Evolutionary conservation across 495 filamentous ascomycete species (phyloP).

Genomic region (Pseudevernia furfuracea): DNA sequence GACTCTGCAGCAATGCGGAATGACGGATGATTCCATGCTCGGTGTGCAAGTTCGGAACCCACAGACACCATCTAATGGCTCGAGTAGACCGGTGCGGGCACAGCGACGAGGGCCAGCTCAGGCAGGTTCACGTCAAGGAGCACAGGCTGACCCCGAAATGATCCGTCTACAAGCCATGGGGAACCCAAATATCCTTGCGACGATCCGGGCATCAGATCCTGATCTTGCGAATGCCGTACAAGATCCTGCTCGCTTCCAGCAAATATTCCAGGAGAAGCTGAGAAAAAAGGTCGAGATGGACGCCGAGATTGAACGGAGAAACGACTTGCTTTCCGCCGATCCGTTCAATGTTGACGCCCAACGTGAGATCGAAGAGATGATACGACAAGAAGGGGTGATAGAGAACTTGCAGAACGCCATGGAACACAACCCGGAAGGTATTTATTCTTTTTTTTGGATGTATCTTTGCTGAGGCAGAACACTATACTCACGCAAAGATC

Average conservation of each 20-base stretch:
- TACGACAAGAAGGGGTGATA: slow-evolving; percentile 83
- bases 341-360: slow-evolving; percentile 89
- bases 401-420: slow-evolving; percentile 93
- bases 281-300: slow-evolving; percentile 61
- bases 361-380: slow-evolving; percentile 91
- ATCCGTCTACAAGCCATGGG: slow-evolving; percentile 76
- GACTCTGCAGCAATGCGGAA: slow-evolving; percentile 72
- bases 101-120: slow-evolving; percentile 16
- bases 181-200: slow-evolving; percentile 60
- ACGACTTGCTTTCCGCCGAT: slow-evolving; percentile 75
- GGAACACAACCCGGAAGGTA: slow-evolving; percentile 95
- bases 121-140: slow-evolving; percentile 28
- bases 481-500: slow-evolving; percentile 23
- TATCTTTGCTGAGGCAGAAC: background rate
- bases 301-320: slow-evolving; percentile 68
- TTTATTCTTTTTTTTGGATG: slow-evolving; percentile 21
- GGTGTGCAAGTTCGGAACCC: slow-evolving; percentile 60
- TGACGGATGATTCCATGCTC: slow-evolving; percentile 88
- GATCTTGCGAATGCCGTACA: slow-evolving; percentile 71
- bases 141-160: slow-evolving; percentile 63
- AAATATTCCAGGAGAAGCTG: slow-evolving; percentile 56
- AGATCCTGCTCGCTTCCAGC: slow-evolving; percentile 65
- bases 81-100: slow-evolving; percentile 11
- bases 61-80: slow-evolving; percentile 10
- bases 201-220: slow-evolving; percentile 61